Evolutionary conservation across 768 basidiomycete genomes (phyloP).

Genomic region (Cystoderma amianthinum): DNA sequence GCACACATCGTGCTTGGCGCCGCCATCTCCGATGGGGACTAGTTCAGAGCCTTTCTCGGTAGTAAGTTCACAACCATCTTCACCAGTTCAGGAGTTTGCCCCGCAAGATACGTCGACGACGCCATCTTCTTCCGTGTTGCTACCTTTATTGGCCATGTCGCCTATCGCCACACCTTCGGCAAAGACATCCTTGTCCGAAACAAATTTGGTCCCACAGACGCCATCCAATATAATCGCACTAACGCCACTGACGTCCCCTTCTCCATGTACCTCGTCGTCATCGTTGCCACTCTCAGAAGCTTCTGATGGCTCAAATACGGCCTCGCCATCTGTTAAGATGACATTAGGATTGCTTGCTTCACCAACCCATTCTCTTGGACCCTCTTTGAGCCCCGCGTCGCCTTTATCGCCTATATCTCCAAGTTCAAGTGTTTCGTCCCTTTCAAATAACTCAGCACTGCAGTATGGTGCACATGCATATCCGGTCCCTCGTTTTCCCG

Average conservation of each 20-base stretch:
- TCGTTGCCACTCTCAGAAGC: neutral
- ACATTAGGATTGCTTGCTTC: neutral
- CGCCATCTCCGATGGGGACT: neutral
- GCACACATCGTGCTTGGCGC: neutral
- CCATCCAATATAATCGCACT: neutral
- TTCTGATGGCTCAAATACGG: neutral
- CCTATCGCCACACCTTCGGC: neutral
- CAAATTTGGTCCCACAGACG: neutral
- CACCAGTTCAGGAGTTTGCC: neutral
- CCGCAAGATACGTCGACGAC: neutral
- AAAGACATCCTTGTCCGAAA: neutral
- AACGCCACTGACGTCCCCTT: slow-evolving; percentile 3
- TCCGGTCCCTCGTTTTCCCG: neutral
- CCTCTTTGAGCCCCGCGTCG: neutral
- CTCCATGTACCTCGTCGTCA: neutral
- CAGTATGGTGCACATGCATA: neutral
- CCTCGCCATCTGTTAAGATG: no score
- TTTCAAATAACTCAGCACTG: neutral
- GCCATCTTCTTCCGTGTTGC: neutral
- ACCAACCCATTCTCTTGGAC: neutral
- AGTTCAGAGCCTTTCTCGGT: neutral
- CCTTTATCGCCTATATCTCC: slow-evolving; percentile 4
- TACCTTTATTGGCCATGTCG: neutral
- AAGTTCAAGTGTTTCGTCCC: neutral
- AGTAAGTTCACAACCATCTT: neutral